Percentiles rank a stretch among this genome's conserved stretches.
These are phyloP conservation scores for Globisporangium polare DNA, from an alignment of 352 stramenopile species.

Conservation along the genomic window DNA sequence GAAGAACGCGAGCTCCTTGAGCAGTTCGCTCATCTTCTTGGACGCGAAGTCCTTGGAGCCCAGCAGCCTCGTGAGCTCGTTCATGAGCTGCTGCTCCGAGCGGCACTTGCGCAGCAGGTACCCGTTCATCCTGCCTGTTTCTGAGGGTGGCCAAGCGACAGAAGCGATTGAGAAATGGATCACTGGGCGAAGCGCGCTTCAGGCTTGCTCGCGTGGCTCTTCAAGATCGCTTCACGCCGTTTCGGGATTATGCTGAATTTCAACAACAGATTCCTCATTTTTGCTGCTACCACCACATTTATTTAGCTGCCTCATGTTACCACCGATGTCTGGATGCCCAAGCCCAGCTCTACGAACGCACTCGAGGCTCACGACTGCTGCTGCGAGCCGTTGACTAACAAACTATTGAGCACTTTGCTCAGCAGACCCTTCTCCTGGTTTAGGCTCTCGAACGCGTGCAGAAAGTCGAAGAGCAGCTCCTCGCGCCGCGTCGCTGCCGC, in stretches of 20 bases:
- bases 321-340: neutral
- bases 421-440: constrained; percentile 61
- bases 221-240: constrained; percentile 19
- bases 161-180: neutral
- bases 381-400: constrained; percentile 24
- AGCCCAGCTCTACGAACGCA: neutral
- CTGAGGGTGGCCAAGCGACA: too few relatives aligned
- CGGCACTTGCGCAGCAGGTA: constrained; percentile 68
- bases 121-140: constrained; percentile 42
- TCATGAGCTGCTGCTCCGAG: constrained; percentile 82
- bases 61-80: constrained; percentile 68
- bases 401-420: constrained; percentile 55
- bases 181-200: neutral
- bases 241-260: constrained; percentile 14
- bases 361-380: neutral
- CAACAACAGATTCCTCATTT: neutral
- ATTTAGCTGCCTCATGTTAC: neutral
- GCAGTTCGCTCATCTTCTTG: constrained; percentile 66
- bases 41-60: constrained; percentile 52
- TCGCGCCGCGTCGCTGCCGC: constrained; percentile 48
- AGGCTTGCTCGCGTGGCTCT: neutral
- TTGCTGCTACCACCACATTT: neutral
- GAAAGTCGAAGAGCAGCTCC: constrained; percentile 73
- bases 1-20: constrained; percentile 70
- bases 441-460: constrained; percentile 74